Conservation (phyloP, 164 flowering plant species). For the Vitis riparia region DNA sequence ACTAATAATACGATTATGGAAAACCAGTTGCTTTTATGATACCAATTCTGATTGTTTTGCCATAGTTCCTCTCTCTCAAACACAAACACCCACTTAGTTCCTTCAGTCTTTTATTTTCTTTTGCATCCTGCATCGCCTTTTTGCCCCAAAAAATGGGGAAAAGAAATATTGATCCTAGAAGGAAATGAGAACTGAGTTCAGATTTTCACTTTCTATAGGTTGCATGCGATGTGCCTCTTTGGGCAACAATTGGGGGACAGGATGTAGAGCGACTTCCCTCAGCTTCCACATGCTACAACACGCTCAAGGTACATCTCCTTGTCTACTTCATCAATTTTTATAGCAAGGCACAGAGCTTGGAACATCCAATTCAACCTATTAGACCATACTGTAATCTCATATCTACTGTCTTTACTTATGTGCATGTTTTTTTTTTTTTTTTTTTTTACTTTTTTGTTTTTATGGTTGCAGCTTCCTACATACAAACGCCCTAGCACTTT, state of each 20-base stretch:
- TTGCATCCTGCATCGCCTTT: no score
- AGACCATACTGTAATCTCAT: neutral
- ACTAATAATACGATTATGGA: no score
- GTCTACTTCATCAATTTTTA: neutral
- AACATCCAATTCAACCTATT: neutral
- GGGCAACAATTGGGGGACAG: slow-evolving; percentile 91
- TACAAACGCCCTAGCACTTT: slow-evolving; percentile 83
- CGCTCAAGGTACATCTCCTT: slow-evolving; percentile 68
- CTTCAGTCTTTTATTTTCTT: no score
- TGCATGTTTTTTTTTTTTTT: neutral
- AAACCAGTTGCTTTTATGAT: no score
- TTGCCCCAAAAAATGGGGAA: neutral
- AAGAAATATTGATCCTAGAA: neutral
- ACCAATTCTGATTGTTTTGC: no score
- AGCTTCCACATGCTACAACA: slow-evolving; percentile 98
- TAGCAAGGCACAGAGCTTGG: neutral
- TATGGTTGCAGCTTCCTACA: slow-evolving; percentile 77
- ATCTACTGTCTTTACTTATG: neutral
- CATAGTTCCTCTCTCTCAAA: no score
- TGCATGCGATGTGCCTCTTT: slow-evolving; percentile 76
- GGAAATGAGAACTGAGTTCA: neutral
- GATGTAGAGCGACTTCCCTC: slow-evolving; percentile 98
- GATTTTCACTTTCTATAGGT: slow-evolving; percentile 43
- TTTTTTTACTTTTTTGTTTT: slow-evolving; percentile 2
- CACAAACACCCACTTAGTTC: no score